These are phyloP conservation scores for Starmerella gropengiesseri DNA, from an alignment of 805 yeast species.

Conservation along the genomic window DNA sequence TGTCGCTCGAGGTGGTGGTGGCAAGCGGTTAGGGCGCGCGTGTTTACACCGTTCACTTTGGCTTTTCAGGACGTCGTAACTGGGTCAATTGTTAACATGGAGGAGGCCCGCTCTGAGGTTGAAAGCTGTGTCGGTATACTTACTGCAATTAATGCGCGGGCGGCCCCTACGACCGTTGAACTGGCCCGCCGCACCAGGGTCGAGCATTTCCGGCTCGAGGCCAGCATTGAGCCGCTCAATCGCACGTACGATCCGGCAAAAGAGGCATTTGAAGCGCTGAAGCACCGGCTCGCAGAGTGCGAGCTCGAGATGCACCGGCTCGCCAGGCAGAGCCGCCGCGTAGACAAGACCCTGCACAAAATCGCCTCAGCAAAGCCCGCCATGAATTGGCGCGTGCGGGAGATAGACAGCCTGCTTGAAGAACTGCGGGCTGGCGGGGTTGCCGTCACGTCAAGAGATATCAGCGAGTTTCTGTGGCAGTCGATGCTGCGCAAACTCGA, in stretches of 20 bases:
- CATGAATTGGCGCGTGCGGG: conserved; percentile 5
- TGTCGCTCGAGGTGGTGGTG: too few relatives aligned
- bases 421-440: neutral
- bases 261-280: too few relatives aligned
- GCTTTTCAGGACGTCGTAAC: too few relatives aligned
- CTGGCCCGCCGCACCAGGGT: too few relatives aligned
- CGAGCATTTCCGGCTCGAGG: too few relatives aligned
- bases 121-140: too few relatives aligned
- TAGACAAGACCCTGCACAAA: neutral
- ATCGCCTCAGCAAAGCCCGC: neutral
- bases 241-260: neutral
- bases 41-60: too few relatives aligned
- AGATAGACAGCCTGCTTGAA: neutral
- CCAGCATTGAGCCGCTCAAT: neutral
- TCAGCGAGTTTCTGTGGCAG: neutral
- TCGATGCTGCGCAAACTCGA: neutral
- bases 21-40: too few relatives aligned
- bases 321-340: neutral
- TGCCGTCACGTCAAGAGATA: neutral
- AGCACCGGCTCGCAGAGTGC: neutral
- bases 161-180: too few relatives aligned
- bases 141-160: too few relatives aligned
- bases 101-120: too few relatives aligned
- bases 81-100: too few relatives aligned
- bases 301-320: neutral